Percentiles rank a stretch among this genome's conserved stretches.
Evolutionary conservation across 352 stramenopile species (phyloP).

Genomic region (Globisporangium okanoganense): DNA sequence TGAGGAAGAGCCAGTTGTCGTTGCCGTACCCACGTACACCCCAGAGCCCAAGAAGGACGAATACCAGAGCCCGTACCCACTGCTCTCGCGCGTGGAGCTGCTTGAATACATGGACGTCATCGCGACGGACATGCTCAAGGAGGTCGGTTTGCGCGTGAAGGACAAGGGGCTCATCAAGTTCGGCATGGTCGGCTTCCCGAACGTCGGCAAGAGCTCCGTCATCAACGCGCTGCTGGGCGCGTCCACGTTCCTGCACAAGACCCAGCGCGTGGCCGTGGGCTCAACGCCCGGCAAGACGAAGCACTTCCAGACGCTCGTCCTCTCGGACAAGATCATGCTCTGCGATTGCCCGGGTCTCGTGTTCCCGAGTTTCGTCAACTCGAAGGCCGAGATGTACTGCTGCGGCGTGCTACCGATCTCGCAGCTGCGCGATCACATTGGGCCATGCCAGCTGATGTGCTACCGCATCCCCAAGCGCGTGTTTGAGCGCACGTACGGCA

Average conservation of each 20-base stretch:
- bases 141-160: constrained; percentile 67
- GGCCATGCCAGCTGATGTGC: constrained; percentile 93
- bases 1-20: neutral
- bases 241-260: constrained; percentile 94
- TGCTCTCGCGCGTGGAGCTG: constrained; percentile 73
- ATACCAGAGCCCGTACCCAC: constrained; percentile 39
- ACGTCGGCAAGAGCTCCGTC: constrained; percentile 99
- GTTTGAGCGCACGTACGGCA: constrained; percentile 96
- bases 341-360: constrained; percentile 99
- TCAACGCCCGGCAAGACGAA: constrained; percentile 99
- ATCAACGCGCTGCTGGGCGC: constrained; percentile 99
- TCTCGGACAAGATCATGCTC: constrained; percentile 97
- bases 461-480: constrained; percentile 94
- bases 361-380: constrained; percentile 99
- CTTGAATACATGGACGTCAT: constrained; percentile 65
- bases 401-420: constrained; percentile 98
- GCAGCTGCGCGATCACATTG: constrained; percentile 95
- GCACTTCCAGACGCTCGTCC: constrained; percentile 99
- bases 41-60: neutral
- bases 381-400: constrained; percentile 98
- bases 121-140: constrained; percentile 45
- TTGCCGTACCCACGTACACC: neutral
- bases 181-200: constrained; percentile 99
- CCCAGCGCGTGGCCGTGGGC: constrained; percentile 95
- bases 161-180: constrained; percentile 88